These are phyloP conservation scores for Dactylella cylindrospora DNA, from an alignment of 2,329 filamentous ascomycete genomes.

Conservation along the genomic window DNA sequence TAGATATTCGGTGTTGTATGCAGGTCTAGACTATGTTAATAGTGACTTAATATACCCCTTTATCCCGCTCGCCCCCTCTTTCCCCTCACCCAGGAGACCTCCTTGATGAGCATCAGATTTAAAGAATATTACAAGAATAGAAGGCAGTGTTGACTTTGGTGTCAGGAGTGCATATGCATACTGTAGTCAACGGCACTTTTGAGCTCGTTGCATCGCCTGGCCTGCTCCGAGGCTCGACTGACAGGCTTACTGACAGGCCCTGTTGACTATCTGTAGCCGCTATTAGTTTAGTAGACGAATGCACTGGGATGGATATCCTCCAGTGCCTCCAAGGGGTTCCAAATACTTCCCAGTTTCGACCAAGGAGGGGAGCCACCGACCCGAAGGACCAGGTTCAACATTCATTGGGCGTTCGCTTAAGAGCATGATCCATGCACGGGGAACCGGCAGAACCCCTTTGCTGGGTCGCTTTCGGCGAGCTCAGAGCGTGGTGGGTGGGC, in stretches of 20 bases:
- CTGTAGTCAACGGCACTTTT: conserved; percentile 20
- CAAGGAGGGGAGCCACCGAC: conserved; percentile 37
- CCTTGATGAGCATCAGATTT: conserved; percentile 24
- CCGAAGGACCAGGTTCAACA: conserved; percentile 34
- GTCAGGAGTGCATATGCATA: conserved; percentile 27
- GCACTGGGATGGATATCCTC: too few species aligned
- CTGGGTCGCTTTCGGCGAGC: conserved; percentile 41
- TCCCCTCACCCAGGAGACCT: conserved; percentile 7
- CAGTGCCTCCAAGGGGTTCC: conserved; percentile 5
- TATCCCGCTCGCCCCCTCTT: too few species aligned
- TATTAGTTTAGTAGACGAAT: too few species aligned
- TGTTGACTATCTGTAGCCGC: too few species aligned
- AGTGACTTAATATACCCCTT: conserved; percentile 8
- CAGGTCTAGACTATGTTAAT: conserved; percentile 27
- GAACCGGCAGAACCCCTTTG: conserved; percentile 44
- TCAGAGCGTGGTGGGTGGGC: too few species aligned
- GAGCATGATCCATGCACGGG: conserved; percentile 32
- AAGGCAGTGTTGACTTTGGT: conserved; percentile 9
- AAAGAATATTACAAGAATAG: too few species aligned
- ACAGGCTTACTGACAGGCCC: too few species aligned
- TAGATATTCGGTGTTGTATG: too few species aligned
- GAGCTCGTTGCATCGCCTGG: conserved; percentile 12
- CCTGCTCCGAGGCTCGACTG: too few species aligned
- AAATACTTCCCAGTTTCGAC: conserved; percentile 32
- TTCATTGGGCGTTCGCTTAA: conserved; percentile 33